Evolutionary conservation across 2,329 filamentous ascomycete genomes (phyloP).

Genomic region (Beauveria pseudobassiana): DNA sequence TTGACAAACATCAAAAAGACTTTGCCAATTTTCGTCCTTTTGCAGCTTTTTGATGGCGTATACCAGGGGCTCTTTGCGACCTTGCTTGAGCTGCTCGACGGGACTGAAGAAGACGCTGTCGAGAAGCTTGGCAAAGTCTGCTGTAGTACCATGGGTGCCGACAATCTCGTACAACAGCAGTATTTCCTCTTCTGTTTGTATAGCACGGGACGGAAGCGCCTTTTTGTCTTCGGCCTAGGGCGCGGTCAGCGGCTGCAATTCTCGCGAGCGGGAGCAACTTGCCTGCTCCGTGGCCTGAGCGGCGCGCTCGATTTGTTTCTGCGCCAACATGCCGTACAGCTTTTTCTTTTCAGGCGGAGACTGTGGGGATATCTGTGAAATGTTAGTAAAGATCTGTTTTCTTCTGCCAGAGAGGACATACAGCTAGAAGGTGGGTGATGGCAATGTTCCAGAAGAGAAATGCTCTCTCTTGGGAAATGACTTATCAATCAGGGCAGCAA

Average conservation of each 20-base stretch:
- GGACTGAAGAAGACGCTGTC: conserved; percentile 34
- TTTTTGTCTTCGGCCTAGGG: conserved; percentile 14
- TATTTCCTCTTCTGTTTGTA: conserved; percentile 43
- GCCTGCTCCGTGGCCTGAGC: conserved; percentile 39
- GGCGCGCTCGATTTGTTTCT: conserved; percentile 44
- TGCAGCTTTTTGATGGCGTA: conserved; percentile 32
- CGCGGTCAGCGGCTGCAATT: not conserved
- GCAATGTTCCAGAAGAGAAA: conserved; percentile 50
- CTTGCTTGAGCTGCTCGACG: conserved; percentile 35
- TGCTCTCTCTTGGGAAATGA: conserved; percentile 38
- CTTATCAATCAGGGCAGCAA: conserved; percentile 46
- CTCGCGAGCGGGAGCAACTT: conserved; percentile 5
- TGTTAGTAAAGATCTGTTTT: not conserved
- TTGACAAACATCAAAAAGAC: conserved; percentile 35
- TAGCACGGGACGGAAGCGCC: conserved; percentile 20
- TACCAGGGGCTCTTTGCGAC: conserved; percentile 40
- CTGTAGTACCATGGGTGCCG: conserved; percentile 33
- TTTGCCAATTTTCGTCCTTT: conserved; percentile 32
- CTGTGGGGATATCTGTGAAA: conserved; percentile 35
- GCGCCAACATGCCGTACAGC: conserved; percentile 42
- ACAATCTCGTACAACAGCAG: conserved; percentile 42
- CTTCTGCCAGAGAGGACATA: conserved; percentile 22
- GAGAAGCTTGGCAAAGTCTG: conserved; percentile 34
- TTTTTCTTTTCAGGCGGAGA: conserved; percentile 41
- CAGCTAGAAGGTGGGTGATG: conserved; percentile 45